These are phyloP conservation scores for Tolypocladium tundrense DNA, from an alignment of 2,329 filamentous ascomycete genomes.

Conservation along the genomic window DNA sequence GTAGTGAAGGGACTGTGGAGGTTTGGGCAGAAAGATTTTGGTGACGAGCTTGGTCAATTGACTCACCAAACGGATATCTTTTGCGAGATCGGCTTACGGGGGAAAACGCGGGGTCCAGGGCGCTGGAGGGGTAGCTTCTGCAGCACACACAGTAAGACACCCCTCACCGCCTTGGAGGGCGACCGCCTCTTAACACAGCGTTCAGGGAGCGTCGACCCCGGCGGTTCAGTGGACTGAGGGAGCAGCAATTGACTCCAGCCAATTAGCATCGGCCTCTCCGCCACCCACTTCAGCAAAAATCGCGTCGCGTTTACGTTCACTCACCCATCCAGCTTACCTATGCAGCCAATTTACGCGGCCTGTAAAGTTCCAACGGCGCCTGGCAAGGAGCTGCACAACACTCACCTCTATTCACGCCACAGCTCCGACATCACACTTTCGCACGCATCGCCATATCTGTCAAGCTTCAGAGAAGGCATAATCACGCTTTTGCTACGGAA, in stretches of 20 bases:
- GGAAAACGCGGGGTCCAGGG: background rate
- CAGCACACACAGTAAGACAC: too few relatives aligned
- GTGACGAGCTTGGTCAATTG: background rate
- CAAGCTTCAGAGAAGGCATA: background rate
- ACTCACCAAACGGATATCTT: background rate
- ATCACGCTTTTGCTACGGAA: background rate
- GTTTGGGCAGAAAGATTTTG: background rate
- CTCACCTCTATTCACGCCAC: background rate
- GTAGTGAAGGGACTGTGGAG: background rate
- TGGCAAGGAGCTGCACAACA: background rate
- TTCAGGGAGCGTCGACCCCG: too few relatives aligned
- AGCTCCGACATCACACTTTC: background rate
- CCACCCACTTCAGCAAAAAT: background rate
- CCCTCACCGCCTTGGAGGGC: too few relatives aligned
- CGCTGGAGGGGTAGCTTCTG: background rate
- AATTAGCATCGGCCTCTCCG: background rate
- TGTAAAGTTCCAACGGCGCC: background rate
- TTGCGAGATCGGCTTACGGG: background rate
- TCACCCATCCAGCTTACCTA: background rate
- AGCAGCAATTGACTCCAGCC: background rate
- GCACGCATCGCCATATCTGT: background rate
- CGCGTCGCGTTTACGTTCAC: background rate
- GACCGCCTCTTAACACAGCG: background rate
- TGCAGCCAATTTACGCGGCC: conserved; percentile 9
- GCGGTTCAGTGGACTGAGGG: background rate